Evolutionary conservation across 116 monocot species (phyloP).

Genomic region (Zostera marina): DNA sequence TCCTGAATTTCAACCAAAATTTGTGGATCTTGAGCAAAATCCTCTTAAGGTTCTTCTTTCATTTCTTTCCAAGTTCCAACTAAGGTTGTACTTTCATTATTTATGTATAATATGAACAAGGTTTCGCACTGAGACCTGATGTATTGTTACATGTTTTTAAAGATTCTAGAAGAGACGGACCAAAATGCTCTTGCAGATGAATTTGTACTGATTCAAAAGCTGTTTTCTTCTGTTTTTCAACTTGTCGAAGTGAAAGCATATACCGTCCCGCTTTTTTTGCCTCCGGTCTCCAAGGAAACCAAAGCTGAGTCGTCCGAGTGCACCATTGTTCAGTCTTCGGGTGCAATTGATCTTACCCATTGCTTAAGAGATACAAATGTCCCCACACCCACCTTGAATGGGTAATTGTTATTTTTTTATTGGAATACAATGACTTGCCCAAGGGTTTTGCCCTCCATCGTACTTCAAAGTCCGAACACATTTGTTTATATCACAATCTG

Average conservation of each 20-base stretch:
- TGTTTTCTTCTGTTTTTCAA: constrained; percentile 42
- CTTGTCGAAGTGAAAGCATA: constrained; percentile 11
- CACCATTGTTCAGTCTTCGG: constrained; percentile 9
- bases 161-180: constrained; percentile 24
- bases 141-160: neutral
- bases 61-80: neutral
- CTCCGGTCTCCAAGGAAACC: constrained; percentile 2
- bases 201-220: constrained; percentile 43
- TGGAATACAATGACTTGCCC: neutral
- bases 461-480: neutral
- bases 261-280: constrained; percentile 5
- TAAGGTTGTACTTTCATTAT: neutral
- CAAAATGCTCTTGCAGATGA: constrained; percentile 23
- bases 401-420: constrained; percentile 32
- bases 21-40: constrained; percentile 58
- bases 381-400: constrained; percentile 64
- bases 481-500: neutral
- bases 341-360: constrained; percentile 36
- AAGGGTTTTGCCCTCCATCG: neutral
- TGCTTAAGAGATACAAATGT: constrained; percentile 35
- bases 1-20: constrained; percentile 20
- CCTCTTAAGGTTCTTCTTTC: constrained; percentile 36
- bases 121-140: constrained; percentile 11
- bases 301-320: constrained; percentile 1
- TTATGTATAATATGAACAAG: constrained; percentile 1